phyloP scores from a whole-genome alignment of 441 rosid genomes.

The Dalechampia spathulata region DNA sequence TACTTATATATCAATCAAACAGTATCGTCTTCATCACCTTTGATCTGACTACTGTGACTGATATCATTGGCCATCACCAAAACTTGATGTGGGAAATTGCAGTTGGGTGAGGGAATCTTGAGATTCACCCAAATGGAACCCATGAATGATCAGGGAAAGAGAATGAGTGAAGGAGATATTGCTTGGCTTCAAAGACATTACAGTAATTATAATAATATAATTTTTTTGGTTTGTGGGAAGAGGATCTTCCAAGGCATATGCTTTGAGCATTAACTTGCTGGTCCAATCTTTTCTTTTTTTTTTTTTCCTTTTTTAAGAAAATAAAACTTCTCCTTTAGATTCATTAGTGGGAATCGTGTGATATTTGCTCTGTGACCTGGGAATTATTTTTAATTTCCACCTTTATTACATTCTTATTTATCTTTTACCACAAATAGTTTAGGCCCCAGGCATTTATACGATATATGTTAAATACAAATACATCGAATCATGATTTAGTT shows the following conservation, averaged over 20 bases:
- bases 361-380: no score
- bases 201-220: not conserved
- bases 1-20: not conserved
- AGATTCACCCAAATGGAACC: constrained; percentile 10
- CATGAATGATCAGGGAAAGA: constrained; percentile 13
- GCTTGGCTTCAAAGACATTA: constrained; percentile 14
- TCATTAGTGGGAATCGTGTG: no score
- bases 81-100: not conserved
- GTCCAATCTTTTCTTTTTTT: constrained; percentile 15
- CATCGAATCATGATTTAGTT: no score
- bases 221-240: constrained; percentile 8
- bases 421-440: no score
- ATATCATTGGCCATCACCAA: not conserved
- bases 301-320: constrained; percentile 3
- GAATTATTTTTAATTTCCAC: no score
- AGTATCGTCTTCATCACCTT: constrained; percentile 14
- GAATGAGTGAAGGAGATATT: constrained; percentile 16
- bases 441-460: no score
- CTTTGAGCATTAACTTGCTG: constrained; percentile 32
- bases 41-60: not conserved
- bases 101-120: not conserved
- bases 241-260: constrained; percentile 53
- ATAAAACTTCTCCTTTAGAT: not conserved
- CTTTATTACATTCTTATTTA: no score
- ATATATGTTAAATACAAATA: no score